Base-by-base conservation (phyloP, 2,329 filamentous ascomycete species). In the Trichoderma citrinoviride region DNA sequence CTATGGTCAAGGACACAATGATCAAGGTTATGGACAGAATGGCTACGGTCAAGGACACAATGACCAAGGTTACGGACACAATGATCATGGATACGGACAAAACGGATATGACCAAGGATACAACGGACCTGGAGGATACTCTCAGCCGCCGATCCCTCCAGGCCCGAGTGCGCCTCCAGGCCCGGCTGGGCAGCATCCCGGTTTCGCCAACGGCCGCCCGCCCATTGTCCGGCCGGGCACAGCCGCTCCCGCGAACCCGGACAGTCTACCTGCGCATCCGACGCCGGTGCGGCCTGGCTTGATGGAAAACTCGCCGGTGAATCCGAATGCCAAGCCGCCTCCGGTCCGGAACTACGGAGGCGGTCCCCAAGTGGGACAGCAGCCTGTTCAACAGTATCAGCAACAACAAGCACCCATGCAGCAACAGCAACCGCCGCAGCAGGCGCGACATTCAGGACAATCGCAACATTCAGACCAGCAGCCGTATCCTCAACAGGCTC, bases 231-330 rank as follows among this genome's bases (percentile, higher is more conserved):
- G 71, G 43, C 67, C 72, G 4, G 67, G 70, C 5, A 72, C 73
- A 27, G 68, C 71, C 12, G 61, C 73, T 53, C 70, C 75, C 3
- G 70, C 71, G 2, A 80, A 77, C 60, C 73, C 77, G 0, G 83
- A 86, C 69, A 71, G 72, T n/a, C 73, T 87, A 3, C 84, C 85
- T 23, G 83, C 83, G 27, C 88, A 90, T 68, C 87, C 88, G 3
- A 78, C 83, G 4, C 88, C 88, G 1, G 79, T 90, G 40, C 84
- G 88, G 14, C 82, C 87, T 6, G 88, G 88, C 7, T 78, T 86
- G 60, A 86, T 88, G 78, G 78, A 82, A 3, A 83, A 85, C 71
- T 86, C 86, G 1, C 73, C 85, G 68, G 82, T 85, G 40, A 85
- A 81, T 61, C 75, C 85, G 66, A 81, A 79, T 54, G 82, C 82